A percentile compares a stretch with the other conserved stretches of the same genome.
These are phyloP conservation scores for Colletotrichum sp. DNA, from an alignment of 2,329 filamentous ascomycete genomes.

Conservation along the genomic window DNA sequence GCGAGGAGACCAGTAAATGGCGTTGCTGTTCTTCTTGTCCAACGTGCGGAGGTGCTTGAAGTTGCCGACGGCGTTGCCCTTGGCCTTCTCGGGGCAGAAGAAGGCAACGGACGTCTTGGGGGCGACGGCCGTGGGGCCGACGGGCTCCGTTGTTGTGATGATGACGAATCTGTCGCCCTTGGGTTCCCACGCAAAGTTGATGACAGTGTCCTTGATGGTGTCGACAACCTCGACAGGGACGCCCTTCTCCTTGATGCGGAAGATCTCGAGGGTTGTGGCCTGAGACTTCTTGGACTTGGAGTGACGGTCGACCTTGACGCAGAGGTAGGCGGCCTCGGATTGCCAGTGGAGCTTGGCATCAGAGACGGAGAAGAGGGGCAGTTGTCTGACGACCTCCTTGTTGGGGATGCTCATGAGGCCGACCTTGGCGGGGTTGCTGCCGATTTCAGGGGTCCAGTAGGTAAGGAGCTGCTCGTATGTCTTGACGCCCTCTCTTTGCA, in stretches of 20 bases:
- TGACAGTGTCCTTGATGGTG: slow-evolving; percentile 96
- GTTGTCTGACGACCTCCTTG: slow-evolving; percentile 90
- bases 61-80: slow-evolving; percentile 81
- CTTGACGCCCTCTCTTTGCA: slow-evolving; percentile 84
- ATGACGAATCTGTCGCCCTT: slow-evolving; percentile 97
- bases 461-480: slow-evolving; percentile 94
- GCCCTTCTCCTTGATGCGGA: slow-evolving; percentile 96
- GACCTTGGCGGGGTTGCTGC: slow-evolving; percentile 97
- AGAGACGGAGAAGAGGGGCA: slow-evolving; percentile 97
- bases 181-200: slow-evolving; percentile 99
- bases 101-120: slow-evolving; percentile 96
- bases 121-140: slow-evolving; percentile 77
- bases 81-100: slow-evolving; percentile 95
- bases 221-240: slow-evolving; percentile 98
- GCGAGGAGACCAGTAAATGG: slow-evolving; percentile 98
- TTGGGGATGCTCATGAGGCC: slow-evolving; percentile 95
- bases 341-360: slow-evolving; percentile 99
- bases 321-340: slow-evolving; percentile 90
- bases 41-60: slow-evolving; percentile 95
- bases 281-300: slow-evolving; percentile 99
- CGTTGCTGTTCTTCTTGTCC: slow-evolving; percentile 99
- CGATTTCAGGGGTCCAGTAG: slow-evolving; percentile 98
- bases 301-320: slow-evolving; percentile 98
- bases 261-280: slow-evolving; percentile 97
- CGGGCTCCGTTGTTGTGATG: slow-evolving; percentile 90